Evolutionary conservation across 192 early-diverging fungal species (phyloP).

Genomic region (Entomortierella chlamydospora): DNA sequence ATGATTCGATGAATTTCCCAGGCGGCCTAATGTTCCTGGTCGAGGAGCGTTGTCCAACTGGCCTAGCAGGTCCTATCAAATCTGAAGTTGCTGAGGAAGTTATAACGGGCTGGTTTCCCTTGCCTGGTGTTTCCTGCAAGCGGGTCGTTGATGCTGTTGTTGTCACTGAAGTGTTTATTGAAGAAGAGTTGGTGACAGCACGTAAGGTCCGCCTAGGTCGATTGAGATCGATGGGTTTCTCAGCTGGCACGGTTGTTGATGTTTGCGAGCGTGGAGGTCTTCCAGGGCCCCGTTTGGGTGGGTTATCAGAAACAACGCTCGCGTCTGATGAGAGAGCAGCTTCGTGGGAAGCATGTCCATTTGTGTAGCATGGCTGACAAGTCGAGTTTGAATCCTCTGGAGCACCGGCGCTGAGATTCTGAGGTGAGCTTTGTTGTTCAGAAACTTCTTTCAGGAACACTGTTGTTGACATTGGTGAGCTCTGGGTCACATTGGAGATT

Average conservation of each 20-base stretch:
- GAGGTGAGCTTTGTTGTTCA: not conserved
- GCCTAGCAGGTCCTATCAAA: not conserved
- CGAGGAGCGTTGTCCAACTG: constrained; percentile 29
- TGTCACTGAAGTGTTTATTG: not conserved
- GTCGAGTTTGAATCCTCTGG: not conserved
- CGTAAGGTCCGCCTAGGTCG: constrained; percentile 27
- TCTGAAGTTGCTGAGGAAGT: not conserved
- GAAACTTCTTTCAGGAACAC: not conserved
- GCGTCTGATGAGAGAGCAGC: not conserved
- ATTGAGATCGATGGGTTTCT: not conserved
- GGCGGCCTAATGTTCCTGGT: constrained; percentile 28
- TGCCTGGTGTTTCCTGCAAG: not conserved
- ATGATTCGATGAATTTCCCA: constrained; percentile 9
- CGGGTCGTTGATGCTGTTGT: not conserved
- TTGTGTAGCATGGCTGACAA: not conserved
- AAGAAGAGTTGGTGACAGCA: constrained; percentile 11
- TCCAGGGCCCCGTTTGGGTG: constrained; percentile 32
- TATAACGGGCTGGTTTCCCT: not conserved
- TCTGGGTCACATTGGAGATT: too few species aligned
- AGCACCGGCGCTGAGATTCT: too few species aligned
- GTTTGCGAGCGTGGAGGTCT: constrained; percentile 22
- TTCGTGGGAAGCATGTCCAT: not conserved
- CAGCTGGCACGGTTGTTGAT: not conserved
- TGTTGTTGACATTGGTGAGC: not conserved
- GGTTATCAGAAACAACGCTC: not conserved